Base-by-base conservation (phyloP, 2,329 filamentous ascomycete species). In the Lecanosticta acicola region DNA sequence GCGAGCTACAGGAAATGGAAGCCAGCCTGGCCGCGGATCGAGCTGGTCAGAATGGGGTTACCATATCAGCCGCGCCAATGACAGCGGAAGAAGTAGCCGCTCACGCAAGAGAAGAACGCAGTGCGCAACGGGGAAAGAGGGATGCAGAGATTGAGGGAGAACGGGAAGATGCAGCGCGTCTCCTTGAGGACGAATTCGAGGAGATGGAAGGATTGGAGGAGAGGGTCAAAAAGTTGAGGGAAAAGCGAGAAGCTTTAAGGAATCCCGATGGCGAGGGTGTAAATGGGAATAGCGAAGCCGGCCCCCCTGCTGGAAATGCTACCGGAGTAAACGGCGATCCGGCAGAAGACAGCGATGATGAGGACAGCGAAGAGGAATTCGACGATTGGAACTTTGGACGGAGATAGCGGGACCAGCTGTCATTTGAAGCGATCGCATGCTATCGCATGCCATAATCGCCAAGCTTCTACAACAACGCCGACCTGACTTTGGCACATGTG, bases 1-100 rank as follows among this genome's bases (percentile, higher is more conserved):
- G 85, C 2, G 87, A 94, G 43, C 81, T 94, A 45, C 84, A 81
- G 5, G 54, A 53, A 14, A 46, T 62, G 39, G 61, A 64, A 43
- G 44, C 49, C n/a, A 46, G 39, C 19, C 45, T 46, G 37, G 17
- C 17, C 32, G 35, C 34, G 45, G 42, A 14, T 61, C 7, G 21
- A 61, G 16, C 57, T 4, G 47, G 54, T 10, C 41, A 56, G 2
- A 36, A 46, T 69, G 61, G 59, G 34, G 68, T 69, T 4, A 68
- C 69, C 5, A 72, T 75, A 39, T 67, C 70, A 42, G 65, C 71
- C 4, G 69, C 70, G 7, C 69, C 72, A 10, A 67, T 73, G 66
- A 66, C 69, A 1, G 69, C 69, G 2, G 69, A 69, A 41, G 69
- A 74, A 40, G 51, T 73, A 10, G 71, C 70, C 3, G 70, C 71